Evolutionary conservation across 2,329 filamentous ascomycete genomes (phyloP), one percentile per base, ranked within the genome.

Genomic region (Blumeria hordei): DNA sequence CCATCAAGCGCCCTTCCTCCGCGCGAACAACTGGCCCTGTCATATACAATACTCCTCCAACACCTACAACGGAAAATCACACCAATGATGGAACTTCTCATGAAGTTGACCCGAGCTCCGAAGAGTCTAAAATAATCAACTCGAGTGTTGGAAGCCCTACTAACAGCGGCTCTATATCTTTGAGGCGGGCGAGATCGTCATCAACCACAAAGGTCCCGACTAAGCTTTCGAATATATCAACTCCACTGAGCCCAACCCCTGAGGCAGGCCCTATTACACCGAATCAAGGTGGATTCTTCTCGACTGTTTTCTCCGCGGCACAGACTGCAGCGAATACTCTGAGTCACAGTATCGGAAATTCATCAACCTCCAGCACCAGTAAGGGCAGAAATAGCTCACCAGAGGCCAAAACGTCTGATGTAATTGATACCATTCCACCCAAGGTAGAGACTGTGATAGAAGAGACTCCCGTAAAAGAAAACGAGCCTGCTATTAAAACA

Each of bases 231-330:
- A 88, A 77, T 59, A 80, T 80, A 59, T 74, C 76, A 55, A 78
- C 76, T 14, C 83, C 88, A 8, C 71, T 92, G 54, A 85, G 88
- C 3, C 85, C 88, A 7, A 84, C 81, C 0, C 72, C 78, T 39
- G 88, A 95, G 66, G 73, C 69, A 67, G 81, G 81, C 62, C 64
- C 67, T 3, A 68, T 67, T 58, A 58, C 69, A 58, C 54, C 72
- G 58, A 72, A 76, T 34, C 74, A 77, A 55, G 72, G 75, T 39
- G 81, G 88, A 0, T 96, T 98, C 70, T 96, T 98, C 69, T 94
- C 87, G 4, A 88, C 85, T 32, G 85, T 98, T 64, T 79, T 98
- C 59, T 90, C 87, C 43, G 90, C 83, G 49, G 92, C 92, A 16
- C 90, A 96, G 67, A 95, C 83, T 74, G 90, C 90, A 45, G 88